phyloP scores from a whole-genome alignment of 2,329 filamentous ascomycete species.

The Cladosporium sp. region DNA sequence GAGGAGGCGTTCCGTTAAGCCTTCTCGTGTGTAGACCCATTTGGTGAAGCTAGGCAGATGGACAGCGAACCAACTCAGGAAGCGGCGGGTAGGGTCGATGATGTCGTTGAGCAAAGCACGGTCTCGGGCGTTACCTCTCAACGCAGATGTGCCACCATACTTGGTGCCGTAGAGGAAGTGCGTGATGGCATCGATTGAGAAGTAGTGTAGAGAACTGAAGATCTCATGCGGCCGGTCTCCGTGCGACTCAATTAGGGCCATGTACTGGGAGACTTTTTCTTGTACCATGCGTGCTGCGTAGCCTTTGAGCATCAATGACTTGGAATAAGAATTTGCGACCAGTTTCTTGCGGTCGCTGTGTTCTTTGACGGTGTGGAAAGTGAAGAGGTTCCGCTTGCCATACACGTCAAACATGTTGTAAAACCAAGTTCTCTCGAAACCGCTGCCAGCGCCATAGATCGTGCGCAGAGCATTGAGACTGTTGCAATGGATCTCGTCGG shows the following conservation, averaged over 20 bases:
- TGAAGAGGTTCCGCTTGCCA: constrained; percentile 50
- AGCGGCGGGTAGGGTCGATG: constrained; percentile 43
- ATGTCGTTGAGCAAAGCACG: constrained; percentile 46
- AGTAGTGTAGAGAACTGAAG: constrained; percentile 50
- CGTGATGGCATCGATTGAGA: constrained; percentile 51
- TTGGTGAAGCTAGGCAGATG: constrained; percentile 44
- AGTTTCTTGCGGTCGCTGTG: constrained; percentile 52
- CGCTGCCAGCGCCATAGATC: constrained; percentile 53
- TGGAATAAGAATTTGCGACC: constrained; percentile 51
- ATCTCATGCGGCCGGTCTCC: constrained; percentile 38
- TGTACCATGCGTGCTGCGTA: constrained; percentile 34
- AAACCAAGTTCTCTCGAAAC: constrained; percentile 48
- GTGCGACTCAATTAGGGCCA: constrained; percentile 39
- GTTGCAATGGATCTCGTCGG: constrained; percentile 45
- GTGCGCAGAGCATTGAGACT: constrained; percentile 45
- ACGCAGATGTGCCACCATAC: constrained; percentile 41
- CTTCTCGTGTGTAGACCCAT: constrained; percentile 47
- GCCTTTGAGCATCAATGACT: constrained; percentile 40
- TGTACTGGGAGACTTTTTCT: constrained; percentile 37
- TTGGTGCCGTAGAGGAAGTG: constrained; percentile 48
- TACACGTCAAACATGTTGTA: constrained; percentile 56
- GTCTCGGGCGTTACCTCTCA: constrained; percentile 37
- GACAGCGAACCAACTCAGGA: constrained; percentile 47
- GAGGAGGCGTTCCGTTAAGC: constrained; percentile 35
- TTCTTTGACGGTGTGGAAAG: constrained; percentile 40